Base-by-base conservation (phyloP, 2,329 filamentous ascomycete species). In the Colletotrichum sojae region DNA sequence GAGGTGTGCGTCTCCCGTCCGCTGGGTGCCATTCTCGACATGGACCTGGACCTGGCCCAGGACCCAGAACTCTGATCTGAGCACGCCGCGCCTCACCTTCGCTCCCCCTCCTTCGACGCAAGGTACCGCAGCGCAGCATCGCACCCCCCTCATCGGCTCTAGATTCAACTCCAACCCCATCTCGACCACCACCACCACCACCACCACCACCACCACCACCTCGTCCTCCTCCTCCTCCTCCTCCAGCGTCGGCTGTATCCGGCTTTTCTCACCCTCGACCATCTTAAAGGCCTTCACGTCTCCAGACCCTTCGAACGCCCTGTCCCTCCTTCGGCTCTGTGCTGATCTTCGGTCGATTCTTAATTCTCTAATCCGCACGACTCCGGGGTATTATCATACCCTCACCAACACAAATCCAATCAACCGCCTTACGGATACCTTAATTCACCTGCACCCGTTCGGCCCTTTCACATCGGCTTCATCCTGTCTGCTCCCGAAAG, bases 11-110 rank as follows among this genome's bases (percentile, higher is more conserved):
- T 31, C 54, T 69, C 48, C 58, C 58, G 58, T 61, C 46, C 48
- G 59, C 49, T 59, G 27, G 57, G 46, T 52, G 57, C 53, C 60
- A 68, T 39, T 8, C 61, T 68, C 61, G 65, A 69, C 66, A 66
- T 69, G 55, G 62, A 51, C 66, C 60, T 63, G 60, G 60, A 56
- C 60, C 66, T 69, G 62, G 62, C 52, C 52, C 62, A 60, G 62
- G 66, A 51, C 52, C 51, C 52, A 46, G 46, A 43, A 45, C 53
- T 40, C 20, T 65, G 66, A 69, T 69, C 66, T 65, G 66, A 69
- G 40, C 66, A 58, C 61, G 36, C 62, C 51, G 31, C 31, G 31
- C 39, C 22, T 36, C 43, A 36, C 20, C 12, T 36, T 36, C 31
- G 8, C 31, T 10, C 31, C 31, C 31, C 31, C 6, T 36, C 31